phyloP scores from a whole-genome alignment of 352 stramenopile genomes.

The Aphanomyces euteiches region DNA sequence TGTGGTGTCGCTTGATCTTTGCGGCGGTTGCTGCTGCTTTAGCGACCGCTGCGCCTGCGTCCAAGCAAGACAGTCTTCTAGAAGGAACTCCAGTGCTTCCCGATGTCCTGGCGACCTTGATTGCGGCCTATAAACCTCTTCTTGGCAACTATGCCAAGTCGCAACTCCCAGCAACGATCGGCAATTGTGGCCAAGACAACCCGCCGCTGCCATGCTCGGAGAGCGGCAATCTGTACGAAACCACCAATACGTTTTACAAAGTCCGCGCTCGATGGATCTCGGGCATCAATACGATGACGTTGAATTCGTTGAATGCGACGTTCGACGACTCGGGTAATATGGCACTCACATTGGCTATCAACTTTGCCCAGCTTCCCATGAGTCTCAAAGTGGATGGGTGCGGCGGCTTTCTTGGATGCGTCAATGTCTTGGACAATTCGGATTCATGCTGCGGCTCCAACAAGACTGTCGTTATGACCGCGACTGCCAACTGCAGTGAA shows the following conservation, averaged over 20 bases:
- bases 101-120: conserved; percentile 2
- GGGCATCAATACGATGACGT: conserved; percentile 18
- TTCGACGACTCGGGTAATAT: conserved; percentile 16
- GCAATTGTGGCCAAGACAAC: conserved; percentile 11
- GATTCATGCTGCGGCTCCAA: conserved; percentile 20
- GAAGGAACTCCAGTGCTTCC: conserved; percentile 7
- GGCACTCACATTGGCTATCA: not conserved
- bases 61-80: not conserved
- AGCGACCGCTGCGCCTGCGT: not conserved
- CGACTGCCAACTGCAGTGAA: conserved; percentile 21
- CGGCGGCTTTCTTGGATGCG: conserved; percentile 1
- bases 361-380: conserved; percentile 20
- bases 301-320: conserved; percentile 12
- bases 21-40: not conserved
- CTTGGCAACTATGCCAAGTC: conserved; percentile 5
- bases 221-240: conserved; percentile 22
- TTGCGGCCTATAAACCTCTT: conserved; percentile 24
- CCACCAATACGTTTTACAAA: conserved; percentile 14
- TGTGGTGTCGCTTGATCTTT: too few species aligned
- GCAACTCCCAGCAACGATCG: conserved; percentile 18
- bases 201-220: conserved; percentile 20
- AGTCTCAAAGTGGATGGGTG: conserved; percentile 21
- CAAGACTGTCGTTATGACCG: conserved; percentile 16
- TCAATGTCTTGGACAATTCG: conserved; percentile 22
- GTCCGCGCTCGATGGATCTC: conserved; percentile 17